phyloP scores from a whole-genome alignment of 2,329 filamentous ascomycete species.

The Pseudogymnoascus sp. region DNA sequence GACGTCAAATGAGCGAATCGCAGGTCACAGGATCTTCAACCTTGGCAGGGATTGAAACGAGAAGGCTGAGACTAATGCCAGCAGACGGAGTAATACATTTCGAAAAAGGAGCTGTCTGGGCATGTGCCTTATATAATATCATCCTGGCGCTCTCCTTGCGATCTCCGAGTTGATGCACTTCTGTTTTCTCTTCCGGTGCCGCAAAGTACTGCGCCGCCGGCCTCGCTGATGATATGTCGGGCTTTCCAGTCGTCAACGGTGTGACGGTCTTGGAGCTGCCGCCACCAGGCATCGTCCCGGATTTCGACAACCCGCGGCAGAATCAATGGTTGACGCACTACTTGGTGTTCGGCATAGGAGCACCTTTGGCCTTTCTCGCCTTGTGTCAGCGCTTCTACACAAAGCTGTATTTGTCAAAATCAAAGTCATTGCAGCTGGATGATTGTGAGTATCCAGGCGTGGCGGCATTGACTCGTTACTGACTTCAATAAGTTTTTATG shows the following conservation, averaged over 20 bases:
- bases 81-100: neutral
- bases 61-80: neutral
- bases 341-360: conserved; percentile 13
- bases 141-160: neutral
- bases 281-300: conserved; percentile 13
- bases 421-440: conserved; percentile 12
- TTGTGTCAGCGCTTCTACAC: conserved; percentile 17
- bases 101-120: neutral
- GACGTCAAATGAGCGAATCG: neutral
- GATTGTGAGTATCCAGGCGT: conserved; percentile 13
- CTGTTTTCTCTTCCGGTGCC: neutral
- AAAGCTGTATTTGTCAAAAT: conserved; percentile 11
- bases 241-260: conserved; percentile 11
- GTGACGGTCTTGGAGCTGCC: conserved; percentile 10
- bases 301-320: conserved; percentile 15
- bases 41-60: neutral
- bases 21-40: neutral
- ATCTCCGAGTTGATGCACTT: neutral
- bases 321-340: conserved; percentile 10
- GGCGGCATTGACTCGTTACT: neutral
- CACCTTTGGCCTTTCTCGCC: conserved; percentile 14
- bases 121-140: neutral
- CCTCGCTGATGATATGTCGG: neutral
- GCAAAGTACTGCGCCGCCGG: neutral
- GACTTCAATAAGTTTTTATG: conserved; percentile 4